These are phyloP conservation scores for Yarrowia sp. DNA, from an alignment of 805 yeast genomes.

Conservation along the genomic window DNA sequence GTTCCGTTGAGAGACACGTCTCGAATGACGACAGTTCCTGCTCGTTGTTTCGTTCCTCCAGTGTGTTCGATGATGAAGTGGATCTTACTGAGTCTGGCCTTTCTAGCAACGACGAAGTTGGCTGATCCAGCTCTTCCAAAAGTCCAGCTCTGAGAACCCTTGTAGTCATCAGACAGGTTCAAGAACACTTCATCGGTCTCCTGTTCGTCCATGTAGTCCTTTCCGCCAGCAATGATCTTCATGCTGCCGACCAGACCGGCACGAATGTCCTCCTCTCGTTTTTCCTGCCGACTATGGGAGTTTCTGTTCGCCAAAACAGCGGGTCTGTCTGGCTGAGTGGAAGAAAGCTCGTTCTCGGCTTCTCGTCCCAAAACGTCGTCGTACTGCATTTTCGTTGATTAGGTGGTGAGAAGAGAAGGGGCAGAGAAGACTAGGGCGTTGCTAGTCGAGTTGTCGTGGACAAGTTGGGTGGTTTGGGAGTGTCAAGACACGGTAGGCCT, in stretches of 20 bases:
- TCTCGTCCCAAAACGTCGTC: slow-evolving; percentile 36
- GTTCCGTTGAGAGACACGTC: slow-evolving; percentile 95
- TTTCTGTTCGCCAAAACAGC: slow-evolving; percentile 25
- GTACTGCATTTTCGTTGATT: slow-evolving; percentile 27
- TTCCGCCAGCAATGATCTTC: slow-evolving; percentile 23
- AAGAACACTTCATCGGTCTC: slow-evolving; percentile 3
- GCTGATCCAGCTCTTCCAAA: slow-evolving; percentile 29
- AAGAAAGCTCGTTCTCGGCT: slow-evolving; percentile 33
- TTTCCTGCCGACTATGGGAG: slow-evolving; percentile 14
- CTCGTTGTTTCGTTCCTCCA: slow-evolving; percentile 21
- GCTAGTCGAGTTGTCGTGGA: slow-evolving; percentile 20
- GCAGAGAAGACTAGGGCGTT: background rate
- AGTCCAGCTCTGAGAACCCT: slow-evolving; percentile 32
- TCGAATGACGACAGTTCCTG: slow-evolving; percentile 58
- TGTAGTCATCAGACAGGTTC: slow-evolving; percentile 3
- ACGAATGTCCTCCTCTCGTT: slow-evolving; percentile 7
- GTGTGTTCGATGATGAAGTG: slow-evolving; percentile 24
- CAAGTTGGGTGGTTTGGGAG: slow-evolving; percentile 10
- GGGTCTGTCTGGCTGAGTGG: slow-evolving; percentile 29
- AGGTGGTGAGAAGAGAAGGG: background rate
- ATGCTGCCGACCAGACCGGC: slow-evolving; percentile 20
- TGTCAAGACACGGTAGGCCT: background rate
- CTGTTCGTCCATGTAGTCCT: slow-evolving; percentile 16
- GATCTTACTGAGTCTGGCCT: slow-evolving; percentile 23
- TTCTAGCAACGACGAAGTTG: slow-evolving; percentile 14